Evolutionary conservation across 2,329 filamentous ascomycete genomes (phyloP).

Genomic region (Fusarium transvaalense): DNA sequence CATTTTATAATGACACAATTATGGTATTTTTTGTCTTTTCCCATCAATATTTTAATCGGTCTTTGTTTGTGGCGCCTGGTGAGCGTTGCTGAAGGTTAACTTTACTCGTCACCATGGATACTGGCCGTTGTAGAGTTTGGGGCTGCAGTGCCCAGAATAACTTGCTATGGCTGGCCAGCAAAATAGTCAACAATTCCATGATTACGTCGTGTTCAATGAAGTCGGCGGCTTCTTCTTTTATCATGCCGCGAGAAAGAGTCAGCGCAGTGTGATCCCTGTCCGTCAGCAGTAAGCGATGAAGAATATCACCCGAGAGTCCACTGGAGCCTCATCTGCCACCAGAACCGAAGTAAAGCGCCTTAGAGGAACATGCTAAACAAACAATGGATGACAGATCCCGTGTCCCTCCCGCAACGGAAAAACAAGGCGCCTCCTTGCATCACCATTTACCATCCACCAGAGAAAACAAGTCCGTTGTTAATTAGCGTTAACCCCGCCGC

Average conservation of each 20-base stretch:
- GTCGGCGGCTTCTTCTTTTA: background rate
- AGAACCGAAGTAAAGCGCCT: background rate
- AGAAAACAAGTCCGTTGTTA: background rate
- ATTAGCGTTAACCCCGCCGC: slow-evolving; percentile 13
- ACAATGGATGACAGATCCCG: background rate
- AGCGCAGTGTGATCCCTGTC: slow-evolving; percentile 12
- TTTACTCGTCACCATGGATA: slow-evolving; percentile 2
- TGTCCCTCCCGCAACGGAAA: background rate
- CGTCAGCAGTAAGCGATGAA: slow-evolving; percentile 6
- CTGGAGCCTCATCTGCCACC: background rate
- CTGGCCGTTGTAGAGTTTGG: background rate
- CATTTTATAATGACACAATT: background rate
- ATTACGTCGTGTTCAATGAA: background rate
- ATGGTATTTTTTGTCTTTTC: background rate
- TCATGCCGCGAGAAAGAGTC: background rate
- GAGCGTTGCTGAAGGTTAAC: background rate
- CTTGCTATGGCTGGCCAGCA: background rate
- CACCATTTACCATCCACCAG: background rate
- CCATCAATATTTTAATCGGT: background rate
- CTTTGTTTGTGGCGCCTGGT: slow-evolving; percentile 1
- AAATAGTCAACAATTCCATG: background rate
- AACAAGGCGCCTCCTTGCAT: slow-evolving; percentile 4
- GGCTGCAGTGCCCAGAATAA: background rate
- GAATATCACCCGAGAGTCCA: background rate
- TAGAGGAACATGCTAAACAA: background rate